A percentile compares a stretch with the other conserved stretches of the same genome.
phyloP scores from a whole-genome alignment of 2,329 filamentous ascomycete species.

The Thelonectria blattea region DNA sequence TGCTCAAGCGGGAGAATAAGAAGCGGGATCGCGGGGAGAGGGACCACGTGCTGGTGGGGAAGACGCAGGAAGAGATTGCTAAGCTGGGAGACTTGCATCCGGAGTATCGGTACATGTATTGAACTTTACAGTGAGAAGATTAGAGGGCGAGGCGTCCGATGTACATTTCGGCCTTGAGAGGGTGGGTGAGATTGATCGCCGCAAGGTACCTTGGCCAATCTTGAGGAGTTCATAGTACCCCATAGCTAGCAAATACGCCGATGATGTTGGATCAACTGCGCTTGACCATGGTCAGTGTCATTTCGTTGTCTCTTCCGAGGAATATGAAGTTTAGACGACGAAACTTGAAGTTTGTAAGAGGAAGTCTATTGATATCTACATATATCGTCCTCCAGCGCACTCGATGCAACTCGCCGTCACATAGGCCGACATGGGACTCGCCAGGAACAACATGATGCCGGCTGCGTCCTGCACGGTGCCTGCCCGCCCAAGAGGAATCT shows the following conservation, averaged over 20 bases:
- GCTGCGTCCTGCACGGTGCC: conserved; percentile 3
- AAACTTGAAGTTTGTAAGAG: background rate
- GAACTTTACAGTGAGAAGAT: background rate
- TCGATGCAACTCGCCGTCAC: conserved; percentile 4
- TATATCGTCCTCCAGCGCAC: conserved; percentile 6
- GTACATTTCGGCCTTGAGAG: background rate
- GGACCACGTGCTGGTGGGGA: background rate
- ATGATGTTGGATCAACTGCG: no score
- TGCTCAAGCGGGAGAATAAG: background rate
- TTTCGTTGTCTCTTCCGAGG: no score
- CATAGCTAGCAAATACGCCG: no score
- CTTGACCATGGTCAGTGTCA: no score
- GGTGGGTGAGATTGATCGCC: background rate
- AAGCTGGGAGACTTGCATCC: background rate
- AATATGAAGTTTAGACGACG: no score
- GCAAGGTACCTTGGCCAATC: background rate
- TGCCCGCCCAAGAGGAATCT: conserved; percentile 3
- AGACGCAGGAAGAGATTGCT: background rate
- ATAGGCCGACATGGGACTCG: conserved; percentile 4
- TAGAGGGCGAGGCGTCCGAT: background rate
- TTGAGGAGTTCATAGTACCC: background rate
- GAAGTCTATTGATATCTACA: background rate
- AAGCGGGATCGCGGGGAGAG: background rate
- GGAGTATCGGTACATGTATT: background rate
- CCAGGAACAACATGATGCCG: background rate